Evolutionary conservation across 306 rosid species (phyloP).

Genomic region (Neltuma alba): DNA sequence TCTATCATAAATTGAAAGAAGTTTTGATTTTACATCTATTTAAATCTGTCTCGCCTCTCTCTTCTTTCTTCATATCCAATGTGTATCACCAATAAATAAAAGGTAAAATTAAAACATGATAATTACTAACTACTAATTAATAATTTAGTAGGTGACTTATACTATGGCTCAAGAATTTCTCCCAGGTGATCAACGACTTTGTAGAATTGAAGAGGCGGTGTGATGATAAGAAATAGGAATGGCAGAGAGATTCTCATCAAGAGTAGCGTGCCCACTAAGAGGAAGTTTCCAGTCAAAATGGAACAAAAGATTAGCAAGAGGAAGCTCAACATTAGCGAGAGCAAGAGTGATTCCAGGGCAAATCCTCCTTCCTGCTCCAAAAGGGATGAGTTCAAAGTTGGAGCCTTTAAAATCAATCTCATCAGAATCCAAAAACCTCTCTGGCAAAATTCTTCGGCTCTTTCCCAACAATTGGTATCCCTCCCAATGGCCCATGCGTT

Average conservation of each 20-base stretch:
- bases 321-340: constrained; percentile 11
- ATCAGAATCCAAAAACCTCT: constrained; percentile 6
- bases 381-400: background rate
- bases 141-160: too few species aligned
- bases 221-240: background rate
- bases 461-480: constrained; percentile 17
- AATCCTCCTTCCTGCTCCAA: constrained; percentile 18
- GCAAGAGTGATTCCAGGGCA: constrained; percentile 14
- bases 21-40: too few species aligned
- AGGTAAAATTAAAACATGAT: too few species aligned
- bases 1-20: too few species aligned
- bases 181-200: too few species aligned
- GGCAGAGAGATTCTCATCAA: background rate
- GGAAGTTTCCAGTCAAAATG: constrained; percentile 27
- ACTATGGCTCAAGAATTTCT: too few species aligned
- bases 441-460: constrained; percentile 13
- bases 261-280: background rate
- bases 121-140: too few species aligned
- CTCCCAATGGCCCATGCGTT: constrained; percentile 13
- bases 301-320: constrained; percentile 20
- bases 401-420: background rate
- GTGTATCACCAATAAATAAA: too few species aligned
- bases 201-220: too few species aligned
- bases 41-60: too few species aligned
- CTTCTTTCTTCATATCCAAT: too few species aligned